Percentiles rank a stretch among this genome's conserved stretches.
Evolutionary conservation across 345 rosid species (phyloP).

Genomic region (Syzygium oleosum): DNA sequence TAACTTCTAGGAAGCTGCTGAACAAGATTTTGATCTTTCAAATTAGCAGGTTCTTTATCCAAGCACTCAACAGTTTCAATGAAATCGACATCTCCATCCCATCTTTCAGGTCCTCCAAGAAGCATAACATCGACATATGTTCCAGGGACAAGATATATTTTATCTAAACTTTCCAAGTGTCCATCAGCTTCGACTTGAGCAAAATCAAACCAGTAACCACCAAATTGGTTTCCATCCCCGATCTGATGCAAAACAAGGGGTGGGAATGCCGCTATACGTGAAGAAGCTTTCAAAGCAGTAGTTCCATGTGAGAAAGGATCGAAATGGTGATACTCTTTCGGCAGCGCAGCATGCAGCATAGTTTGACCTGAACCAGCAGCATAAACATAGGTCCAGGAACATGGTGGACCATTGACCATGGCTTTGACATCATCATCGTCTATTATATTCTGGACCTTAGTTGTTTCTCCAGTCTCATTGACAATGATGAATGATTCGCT

Average conservation of each 20-base stretch:
- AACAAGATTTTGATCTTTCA: slow-evolving; percentile 32
- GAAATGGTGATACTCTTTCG: slow-evolving; percentile 44
- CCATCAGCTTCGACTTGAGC: slow-evolving; percentile 28
- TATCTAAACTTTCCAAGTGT: slow-evolving; percentile 36
- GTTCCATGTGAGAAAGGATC: slow-evolving; percentile 48
- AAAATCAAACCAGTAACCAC: slow-evolving; percentile 75
- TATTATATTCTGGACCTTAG: slow-evolving; percentile 16
- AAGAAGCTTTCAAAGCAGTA: slow-evolving; percentile 57
- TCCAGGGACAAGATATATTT: slow-evolving; percentile 77
- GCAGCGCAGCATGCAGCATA: slow-evolving; percentile 64
- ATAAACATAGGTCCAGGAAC: slow-evolving; percentile 63
- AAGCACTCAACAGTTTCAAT: slow-evolving; percentile 44
- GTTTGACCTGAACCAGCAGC: slow-evolving; percentile 71
- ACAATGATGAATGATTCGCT: slow-evolving; percentile 55
- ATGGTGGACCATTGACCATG: slow-evolving; percentile 45
- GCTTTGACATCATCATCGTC: slow-evolving; percentile 16
- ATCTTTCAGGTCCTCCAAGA: slow-evolving; percentile 82
- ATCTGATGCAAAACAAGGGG: slow-evolving; percentile 61
- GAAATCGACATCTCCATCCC: slow-evolving; percentile 56
- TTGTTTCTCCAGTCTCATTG: slow-evolving; percentile 42
- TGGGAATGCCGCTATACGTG: slow-evolving; percentile 62
- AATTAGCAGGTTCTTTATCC: slow-evolving; percentile 22
- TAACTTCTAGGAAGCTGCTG: slow-evolving; percentile 31
- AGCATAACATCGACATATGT: slow-evolving; percentile 62
- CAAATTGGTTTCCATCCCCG: slow-evolving; percentile 73